phyloP scores from a whole-genome alignment of 31 red algal species.

The Endocladia muricata region DNA sequence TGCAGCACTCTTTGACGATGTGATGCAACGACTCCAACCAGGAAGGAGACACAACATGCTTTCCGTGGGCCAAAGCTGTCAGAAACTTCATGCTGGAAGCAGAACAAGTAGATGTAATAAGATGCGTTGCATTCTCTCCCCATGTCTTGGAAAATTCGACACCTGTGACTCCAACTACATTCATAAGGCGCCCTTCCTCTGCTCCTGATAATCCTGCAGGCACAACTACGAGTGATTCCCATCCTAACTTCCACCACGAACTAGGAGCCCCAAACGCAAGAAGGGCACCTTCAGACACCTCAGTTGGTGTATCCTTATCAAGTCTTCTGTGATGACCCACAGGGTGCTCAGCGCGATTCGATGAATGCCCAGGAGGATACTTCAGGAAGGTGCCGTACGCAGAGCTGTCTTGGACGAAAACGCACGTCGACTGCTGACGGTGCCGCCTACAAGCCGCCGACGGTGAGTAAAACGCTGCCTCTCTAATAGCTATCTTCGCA shows the following conservation, averaged over 20 bases:
- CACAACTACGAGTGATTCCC: slow-evolving; percentile 13
- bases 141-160: slow-evolving; percentile 23
- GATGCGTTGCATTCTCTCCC: slow-evolving; percentile 36
- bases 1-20: slow-evolving; percentile 26
- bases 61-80: slow-evolving; percentile 14
- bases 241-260: slow-evolving; percentile 50
- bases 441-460: neutral
- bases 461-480: slow-evolving; percentile 32
- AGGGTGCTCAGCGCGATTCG: slow-evolving; percentile 22
- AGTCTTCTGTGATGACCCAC: slow-evolving; percentile 53
- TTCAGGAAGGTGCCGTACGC: slow-evolving; percentile 65
- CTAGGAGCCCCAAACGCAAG: slow-evolving; percentile 57
- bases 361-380: slow-evolving; percentile 38
- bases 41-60: slow-evolving; percentile 37
- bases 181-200: slow-evolving; percentile 2
- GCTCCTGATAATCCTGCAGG: slow-evolving; percentile 9
- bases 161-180: slow-evolving; percentile 22
- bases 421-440: slow-evolving; percentile 18
- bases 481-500: slow-evolving; percentile 24
- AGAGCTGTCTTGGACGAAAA: slow-evolving; percentile 34
- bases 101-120: slow-evolving; percentile 26
- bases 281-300: slow-evolving; percentile 46
- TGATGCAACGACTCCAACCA: slow-evolving; percentile 41
- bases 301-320: slow-evolving; percentile 38
- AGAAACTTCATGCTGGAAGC: slow-evolving; percentile 34